Conservation (phyloP, 306 rosid genomes). For the Prunus mongolica region DNA sequence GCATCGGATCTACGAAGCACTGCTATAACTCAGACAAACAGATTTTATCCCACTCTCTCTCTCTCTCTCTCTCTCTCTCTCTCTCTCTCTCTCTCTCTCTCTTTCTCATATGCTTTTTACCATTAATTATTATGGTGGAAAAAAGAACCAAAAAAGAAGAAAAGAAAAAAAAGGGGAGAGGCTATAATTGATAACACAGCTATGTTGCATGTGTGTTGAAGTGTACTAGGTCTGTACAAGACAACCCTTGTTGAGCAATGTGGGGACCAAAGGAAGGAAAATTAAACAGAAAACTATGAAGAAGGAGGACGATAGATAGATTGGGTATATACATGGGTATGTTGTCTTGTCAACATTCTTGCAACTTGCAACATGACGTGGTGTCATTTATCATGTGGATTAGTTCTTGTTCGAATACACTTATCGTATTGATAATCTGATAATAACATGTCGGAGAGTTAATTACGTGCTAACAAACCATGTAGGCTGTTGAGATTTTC, state of each 20-base stretch:
- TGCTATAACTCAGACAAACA: conserved; percentile 31
- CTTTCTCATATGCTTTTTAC: conserved; percentile 4
- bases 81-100: background rate
- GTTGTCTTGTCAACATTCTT: background rate
- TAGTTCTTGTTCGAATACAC: too few relatives aligned
- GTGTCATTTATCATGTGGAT: too few relatives aligned
- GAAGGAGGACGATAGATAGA: background rate
- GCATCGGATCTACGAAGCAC: conserved; percentile 41
- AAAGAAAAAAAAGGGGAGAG: background rate
- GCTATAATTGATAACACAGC: background rate
- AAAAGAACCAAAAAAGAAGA: background rate
- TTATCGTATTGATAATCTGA: too few relatives aligned
- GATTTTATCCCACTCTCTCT: conserved; percentile 16
- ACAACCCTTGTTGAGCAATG: background rate
- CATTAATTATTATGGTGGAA: conserved; percentile 6
- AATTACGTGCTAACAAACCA: too few relatives aligned
- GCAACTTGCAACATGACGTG: too few relatives aligned
- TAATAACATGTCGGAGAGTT: too few relatives aligned
- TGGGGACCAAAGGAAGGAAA: background rate
- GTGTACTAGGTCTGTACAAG: background rate
- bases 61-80: background rate
- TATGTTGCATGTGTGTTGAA: background rate
- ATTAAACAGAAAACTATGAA: background rate
- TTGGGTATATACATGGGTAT: background rate
- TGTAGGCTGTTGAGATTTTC: too few relatives aligned